Base-by-base conservation (phyloP, 257 asterid species). In the Solanum paucissectum region DNA sequence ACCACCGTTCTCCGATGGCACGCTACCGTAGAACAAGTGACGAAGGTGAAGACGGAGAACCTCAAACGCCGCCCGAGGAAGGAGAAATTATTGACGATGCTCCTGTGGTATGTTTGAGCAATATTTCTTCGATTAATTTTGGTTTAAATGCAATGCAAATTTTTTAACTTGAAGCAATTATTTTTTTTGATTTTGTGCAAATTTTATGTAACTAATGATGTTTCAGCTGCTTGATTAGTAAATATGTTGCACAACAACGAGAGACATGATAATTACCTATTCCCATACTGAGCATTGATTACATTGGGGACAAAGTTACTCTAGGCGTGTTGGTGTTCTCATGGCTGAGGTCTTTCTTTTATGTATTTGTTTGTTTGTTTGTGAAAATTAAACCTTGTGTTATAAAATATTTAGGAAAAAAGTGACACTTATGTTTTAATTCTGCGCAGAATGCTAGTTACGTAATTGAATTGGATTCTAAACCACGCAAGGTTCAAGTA, bases 301-400 rank as follows among this genome's bases (percentile, higher is more conserved):
- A 68, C 37, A 68, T 68, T 68, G 75, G 74, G 74, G 34, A 68
- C 74, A 27, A 68, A 68, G 74, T 25, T 27, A 88, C 92, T 89
- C 89, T 93, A 91, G 90, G 94, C 90, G 91, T 91, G 88, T 91
- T 93, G 92, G 91, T 92, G 88, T 91, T 94, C 92, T 88, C 98
- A 93, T 91, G 98, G 87, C 94, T 89, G 95, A 92, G 94, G 98
- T 94, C 92, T 90, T 91, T 92, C 92, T 91, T 71, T 90, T 91
- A 12, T 29, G 37, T 95, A 91, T 94, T 90, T 73, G 84, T 86
- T 90, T 83, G 58, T 27, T 84, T 38, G 46, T 52, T 87, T 32
- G 60, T 88, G 86, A 79, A 83, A 81, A 83, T n/a, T 87, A 68
- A 68, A 68, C 37, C 20, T 27, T 27, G 36, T 68, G 0, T 12